phyloP scores from a whole-genome alignment of 495 filamentous ascomycete genomes.

The Penicillium simplicissimum region DNA sequence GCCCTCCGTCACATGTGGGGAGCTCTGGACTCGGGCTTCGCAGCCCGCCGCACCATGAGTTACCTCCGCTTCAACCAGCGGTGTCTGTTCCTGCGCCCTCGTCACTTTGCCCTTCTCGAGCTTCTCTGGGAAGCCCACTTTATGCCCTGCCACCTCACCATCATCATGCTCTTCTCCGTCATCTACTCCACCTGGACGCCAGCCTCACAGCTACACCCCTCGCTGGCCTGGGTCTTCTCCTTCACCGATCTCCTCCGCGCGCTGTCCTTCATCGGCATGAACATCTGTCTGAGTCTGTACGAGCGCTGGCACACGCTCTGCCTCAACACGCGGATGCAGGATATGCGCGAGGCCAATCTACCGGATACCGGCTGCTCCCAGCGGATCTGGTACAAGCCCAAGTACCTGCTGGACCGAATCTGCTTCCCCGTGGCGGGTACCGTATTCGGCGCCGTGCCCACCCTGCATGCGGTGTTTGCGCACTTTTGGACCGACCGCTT shows the following conservation, averaged over 20 bases:
- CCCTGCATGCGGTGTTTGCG: constrained; percentile 60
- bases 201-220: constrained; percentile 45
- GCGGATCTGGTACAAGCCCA: constrained; percentile 47
- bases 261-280: constrained; percentile 58
- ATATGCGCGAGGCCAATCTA: constrained; percentile 63
- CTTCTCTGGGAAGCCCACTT: constrained; percentile 71
- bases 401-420: constrained; percentile 54
- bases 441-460: constrained; percentile 62
- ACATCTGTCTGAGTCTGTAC: constrained; percentile 60
- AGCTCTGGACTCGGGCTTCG: constrained; percentile 64
- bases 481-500: constrained; percentile 68
- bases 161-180: constrained; percentile 60
- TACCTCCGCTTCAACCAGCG: constrained; percentile 28
- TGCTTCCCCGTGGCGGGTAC: constrained; percentile 62
- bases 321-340: constrained; percentile 53
- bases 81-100: constrained; percentile 28
- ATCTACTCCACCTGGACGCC: constrained; percentile 54
- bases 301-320: constrained; percentile 61
- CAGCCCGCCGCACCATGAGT: constrained; percentile 35
- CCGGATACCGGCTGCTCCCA: constrained; percentile 60
- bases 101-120: constrained; percentile 50
- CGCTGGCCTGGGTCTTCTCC: constrained; percentile 53
- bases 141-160: constrained; percentile 61
- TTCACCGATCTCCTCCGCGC: constrained; percentile 59
- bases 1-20: constrained; percentile 74